phyloP scores from a whole-genome alignment of 331 rosid genomes.

The Malus hybrid region DNA sequence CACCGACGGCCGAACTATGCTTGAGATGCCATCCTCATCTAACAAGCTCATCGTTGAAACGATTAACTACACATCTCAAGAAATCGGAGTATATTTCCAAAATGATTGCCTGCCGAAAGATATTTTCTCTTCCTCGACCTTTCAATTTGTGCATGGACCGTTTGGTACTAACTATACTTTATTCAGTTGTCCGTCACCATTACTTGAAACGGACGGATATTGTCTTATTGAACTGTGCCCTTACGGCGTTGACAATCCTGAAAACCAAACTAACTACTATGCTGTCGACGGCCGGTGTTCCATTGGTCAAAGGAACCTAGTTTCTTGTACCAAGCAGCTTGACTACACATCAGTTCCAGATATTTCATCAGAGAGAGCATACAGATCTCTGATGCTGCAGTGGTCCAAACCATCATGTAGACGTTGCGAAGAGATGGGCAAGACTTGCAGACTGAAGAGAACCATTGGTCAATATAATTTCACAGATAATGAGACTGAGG shows the following conservation, averaged over 20 bases:
- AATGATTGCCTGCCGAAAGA: background rate
- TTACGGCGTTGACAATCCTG: background rate
- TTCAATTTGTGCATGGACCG: background rate
- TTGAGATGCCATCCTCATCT: constrained; percentile 12
- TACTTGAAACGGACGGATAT: no score
- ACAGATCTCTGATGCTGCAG: background rate
- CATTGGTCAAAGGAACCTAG: background rate
- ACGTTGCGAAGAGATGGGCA: background rate
- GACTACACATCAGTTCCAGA: background rate
- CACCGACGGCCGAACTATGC: background rate
- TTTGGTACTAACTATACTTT: background rate
- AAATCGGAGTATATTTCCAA: background rate
- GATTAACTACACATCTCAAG: constrained; percentile 17
- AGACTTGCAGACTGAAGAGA: background rate
- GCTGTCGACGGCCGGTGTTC: rapidly evolving
- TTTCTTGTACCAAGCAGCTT: background rate
- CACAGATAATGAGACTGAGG: background rate
- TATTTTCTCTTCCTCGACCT: background rate
- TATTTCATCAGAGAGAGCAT: no score
- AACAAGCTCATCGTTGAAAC: background rate
- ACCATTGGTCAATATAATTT: background rate
- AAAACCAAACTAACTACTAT: background rate
- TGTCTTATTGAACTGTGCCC: background rate
- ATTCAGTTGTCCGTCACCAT: background rate
- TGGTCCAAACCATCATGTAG: background rate